Base-by-base conservation (phyloP, 345 rosid species). In the Linum usitatissimum region DNA sequence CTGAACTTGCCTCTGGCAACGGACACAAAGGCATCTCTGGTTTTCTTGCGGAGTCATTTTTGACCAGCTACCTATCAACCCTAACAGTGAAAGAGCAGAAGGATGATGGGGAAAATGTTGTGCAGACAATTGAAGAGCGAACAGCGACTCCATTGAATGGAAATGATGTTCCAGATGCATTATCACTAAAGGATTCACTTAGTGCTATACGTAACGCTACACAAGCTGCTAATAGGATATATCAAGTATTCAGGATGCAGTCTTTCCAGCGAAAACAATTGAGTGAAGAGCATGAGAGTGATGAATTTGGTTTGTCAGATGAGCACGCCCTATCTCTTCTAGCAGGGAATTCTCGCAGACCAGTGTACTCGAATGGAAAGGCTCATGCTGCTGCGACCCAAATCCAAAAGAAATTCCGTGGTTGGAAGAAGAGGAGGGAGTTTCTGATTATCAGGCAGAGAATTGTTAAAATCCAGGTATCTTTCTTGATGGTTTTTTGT, bases 1-100 rank as follows among this genome's bases (percentile, higher is more conserved):
- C 96, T 5, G 98, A 91, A 71, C 79, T 91, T 79, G 98, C 96
- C 71, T 91, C 95, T 48, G 75, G 55, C 70, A 81, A 86, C 59
- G 95, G 95, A 63, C 88, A 91, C 68, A 88, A 90, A 76, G 98
- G 98, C 58, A 91, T 88, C 18, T 88, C 96, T 15, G 96, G 96
- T 42, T 91, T 81, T 63, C 95, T 91, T 57, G 98, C 95, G 8
- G 98, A 91, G 82, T 85, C 90, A 55, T 79, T 85, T 53, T 78
- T 91, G 70, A 88, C 95, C 53, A 77, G 86, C 71, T 75, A 79
- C 63, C 86, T 91, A 58, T 73, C 70, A 62, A 66, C 77, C 59
- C 89, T 88, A 48, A 79, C 81, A 19, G 56, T 91, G 85, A 75
- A 76, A 57, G 88, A 88, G 64, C 21, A 83, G 13, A 76, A 73